Evolutionary conservation across 2,329 filamentous ascomycete genomes (phyloP).

Genomic region (Coleophoma crateriformis): DNA sequence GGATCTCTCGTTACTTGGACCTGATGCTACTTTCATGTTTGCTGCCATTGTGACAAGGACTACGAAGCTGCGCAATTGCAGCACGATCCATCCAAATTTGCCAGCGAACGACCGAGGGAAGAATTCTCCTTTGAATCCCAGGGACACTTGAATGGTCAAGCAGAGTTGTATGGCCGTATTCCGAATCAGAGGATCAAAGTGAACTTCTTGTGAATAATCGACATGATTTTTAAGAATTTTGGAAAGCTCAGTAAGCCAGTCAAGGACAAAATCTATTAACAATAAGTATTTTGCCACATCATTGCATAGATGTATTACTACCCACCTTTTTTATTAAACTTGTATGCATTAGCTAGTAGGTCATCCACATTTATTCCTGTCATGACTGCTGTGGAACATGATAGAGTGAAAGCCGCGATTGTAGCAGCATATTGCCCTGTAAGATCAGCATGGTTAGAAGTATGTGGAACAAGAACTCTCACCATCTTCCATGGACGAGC

Average conservation of each 20-base stretch:
- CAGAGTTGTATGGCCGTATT: constrained; percentile 70
- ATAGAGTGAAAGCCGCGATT: constrained; percentile 54
- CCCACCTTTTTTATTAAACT: constrained; percentile 22
- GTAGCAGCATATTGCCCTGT: constrained; percentile 50
- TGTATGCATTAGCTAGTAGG: constrained; percentile 58
- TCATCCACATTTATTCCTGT: constrained; percentile 58
- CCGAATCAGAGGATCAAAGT: constrained; percentile 66
- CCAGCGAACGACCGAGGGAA: constrained; percentile 58
- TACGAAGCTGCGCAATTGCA: constrained; percentile 70
- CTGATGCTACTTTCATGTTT: constrained; percentile 34
- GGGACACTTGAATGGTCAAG: constrained; percentile 71
- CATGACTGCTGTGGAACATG: constrained; percentile 41
- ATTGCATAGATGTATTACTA: neutral
- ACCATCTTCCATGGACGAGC: constrained; percentile 38
- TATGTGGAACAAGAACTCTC: no score
- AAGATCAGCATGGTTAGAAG: no score
- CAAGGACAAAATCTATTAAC: constrained; percentile 48
- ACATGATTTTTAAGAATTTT: constrained; percentile 66
- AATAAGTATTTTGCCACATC: neutral
- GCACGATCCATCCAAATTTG: constrained; percentile 68
- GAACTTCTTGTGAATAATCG: constrained; percentile 75
- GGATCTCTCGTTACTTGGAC: constrained; percentile 47
- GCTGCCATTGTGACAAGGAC: constrained; percentile 60
- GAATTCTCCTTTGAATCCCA: constrained; percentile 66
- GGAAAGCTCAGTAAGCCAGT: constrained; percentile 63